Conservation (phyloP, 305 asterid species). For the Solanum hybrid region DNA sequence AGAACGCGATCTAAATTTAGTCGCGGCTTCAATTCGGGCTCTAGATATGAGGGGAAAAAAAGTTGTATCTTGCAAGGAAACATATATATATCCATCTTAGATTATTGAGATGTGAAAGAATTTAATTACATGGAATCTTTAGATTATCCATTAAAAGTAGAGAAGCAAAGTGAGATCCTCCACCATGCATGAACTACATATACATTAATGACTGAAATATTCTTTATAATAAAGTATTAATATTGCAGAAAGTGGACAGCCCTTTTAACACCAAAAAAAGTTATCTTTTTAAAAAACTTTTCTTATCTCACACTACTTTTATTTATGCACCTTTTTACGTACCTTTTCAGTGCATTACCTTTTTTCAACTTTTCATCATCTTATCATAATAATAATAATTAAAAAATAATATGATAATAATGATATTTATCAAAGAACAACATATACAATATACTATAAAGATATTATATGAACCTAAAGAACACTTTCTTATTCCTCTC, state of each 20-base stretch:
- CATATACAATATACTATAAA: background rate
- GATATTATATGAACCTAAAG: too few relatives aligned
- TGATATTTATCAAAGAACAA: background rate
- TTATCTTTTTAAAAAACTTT: slow-evolving; percentile 30
- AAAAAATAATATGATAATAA: background rate
- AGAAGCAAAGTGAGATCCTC: slow-evolving; percentile 18
- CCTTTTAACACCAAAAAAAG: slow-evolving; percentile 79
- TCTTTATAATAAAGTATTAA: slow-evolving; percentile 12
- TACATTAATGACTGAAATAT: slow-evolving; percentile 10
- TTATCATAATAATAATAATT: background rate
- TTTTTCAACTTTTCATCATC: slow-evolving; percentile 10
- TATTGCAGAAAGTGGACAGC: slow-evolving; percentile 87
- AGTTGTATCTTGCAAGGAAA: background rate
- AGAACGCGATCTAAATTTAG: fast-evolving
- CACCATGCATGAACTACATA: slow-evolving; percentile 20
- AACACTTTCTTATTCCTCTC: too few relatives aligned
- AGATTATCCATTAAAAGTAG: slow-evolving; percentile 44
- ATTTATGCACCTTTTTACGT: slow-evolving; percentile 34
- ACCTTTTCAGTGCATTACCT: slow-evolving; percentile 30
- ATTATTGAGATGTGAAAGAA: slow-evolving; percentile 26
- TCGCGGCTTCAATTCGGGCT: fast-evolving
- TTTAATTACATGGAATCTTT: slow-evolving; percentile 36
- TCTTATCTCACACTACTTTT: slow-evolving; percentile 34
- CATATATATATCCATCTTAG: background rate
- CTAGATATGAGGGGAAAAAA: too few relatives aligned